These are phyloP conservation scores for Pseudocercospora eumusae DNA, from an alignment of 2,329 filamentous ascomycete species.

Conservation along the genomic window DNA sequence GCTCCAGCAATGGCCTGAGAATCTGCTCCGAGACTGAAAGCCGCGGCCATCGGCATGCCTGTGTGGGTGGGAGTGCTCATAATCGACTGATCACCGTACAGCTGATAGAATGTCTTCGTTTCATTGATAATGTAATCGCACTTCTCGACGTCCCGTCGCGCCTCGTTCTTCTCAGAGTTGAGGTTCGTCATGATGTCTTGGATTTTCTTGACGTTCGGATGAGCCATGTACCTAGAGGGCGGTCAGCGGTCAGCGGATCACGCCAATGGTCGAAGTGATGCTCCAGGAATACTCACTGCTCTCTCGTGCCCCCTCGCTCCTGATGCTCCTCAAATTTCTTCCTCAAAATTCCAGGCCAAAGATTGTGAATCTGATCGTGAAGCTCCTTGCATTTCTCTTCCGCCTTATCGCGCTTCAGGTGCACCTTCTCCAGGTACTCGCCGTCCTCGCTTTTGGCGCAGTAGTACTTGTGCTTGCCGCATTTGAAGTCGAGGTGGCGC, in stretches of 20 bases:
- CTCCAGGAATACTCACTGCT: not conserved
- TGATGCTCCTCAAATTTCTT: not conserved
- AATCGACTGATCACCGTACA: not conserved
- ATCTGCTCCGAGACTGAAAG: not conserved
- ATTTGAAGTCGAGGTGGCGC: slow-evolving; percentile 2
- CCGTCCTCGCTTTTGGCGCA: slow-evolving; percentile 22
- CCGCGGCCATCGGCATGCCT: not conserved
- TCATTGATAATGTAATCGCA: slow-evolving; percentile 3
- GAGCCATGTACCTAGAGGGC: not conserved
- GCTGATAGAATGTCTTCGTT: not conserved
- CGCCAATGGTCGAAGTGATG: not conserved
- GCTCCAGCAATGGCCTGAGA: slow-evolving; percentile 1
- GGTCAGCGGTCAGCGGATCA: not conserved
- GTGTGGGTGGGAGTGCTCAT: not conserved
- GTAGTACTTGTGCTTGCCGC: slow-evolving; percentile 26
- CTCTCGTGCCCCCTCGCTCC: not conserved
- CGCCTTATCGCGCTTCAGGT: slow-evolving; percentile 7
- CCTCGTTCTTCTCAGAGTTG: not conserved
- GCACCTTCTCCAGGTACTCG: slow-evolving; percentile 18
- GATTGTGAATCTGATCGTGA: not conserved
- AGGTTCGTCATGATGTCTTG: not conserved
- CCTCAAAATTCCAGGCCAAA: not conserved
- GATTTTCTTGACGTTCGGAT: not conserved
- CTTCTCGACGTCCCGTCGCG: not conserved
- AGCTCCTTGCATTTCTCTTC: not conserved